Evolutionary conservation across 1,284 basidiomycete species (phyloP).

Genomic region (Sparassis latifolia): DNA sequence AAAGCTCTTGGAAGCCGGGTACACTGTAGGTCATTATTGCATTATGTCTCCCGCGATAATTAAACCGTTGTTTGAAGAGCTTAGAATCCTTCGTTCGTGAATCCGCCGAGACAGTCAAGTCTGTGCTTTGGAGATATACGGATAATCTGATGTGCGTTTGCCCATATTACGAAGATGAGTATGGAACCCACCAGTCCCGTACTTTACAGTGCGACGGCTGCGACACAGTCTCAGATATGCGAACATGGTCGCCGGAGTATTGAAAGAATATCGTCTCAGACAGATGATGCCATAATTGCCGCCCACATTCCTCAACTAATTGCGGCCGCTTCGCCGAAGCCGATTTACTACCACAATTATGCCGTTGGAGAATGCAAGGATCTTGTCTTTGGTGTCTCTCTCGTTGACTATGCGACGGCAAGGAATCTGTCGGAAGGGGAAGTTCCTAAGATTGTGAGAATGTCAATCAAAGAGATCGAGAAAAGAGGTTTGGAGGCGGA

Average conservation of each 20-base stretch:
- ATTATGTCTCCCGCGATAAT: background rate
- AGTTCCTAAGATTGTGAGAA: conserved; percentile 78
- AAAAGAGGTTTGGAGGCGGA: conserved; percentile 74
- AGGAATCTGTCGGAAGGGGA: conserved; percentile 70
- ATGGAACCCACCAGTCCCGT: background rate
- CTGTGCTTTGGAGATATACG: conserved; percentile 62
- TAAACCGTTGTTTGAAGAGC: conserved; percentile 42
- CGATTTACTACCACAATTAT: conserved; percentile 71
- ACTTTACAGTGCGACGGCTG: conserved; percentile 51
- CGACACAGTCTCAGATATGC: conserved; percentile 64
- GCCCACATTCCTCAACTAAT: conserved; percentile 52
- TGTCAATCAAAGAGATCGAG: conserved; percentile 86
- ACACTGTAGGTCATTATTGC: conserved; percentile 42
- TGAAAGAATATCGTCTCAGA: conserved; percentile 61
- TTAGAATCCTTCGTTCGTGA: conserved; percentile 78
- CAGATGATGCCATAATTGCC: conserved; percentile 56
- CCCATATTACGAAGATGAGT: conserved; percentile 1
- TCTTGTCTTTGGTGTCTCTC: conserved; percentile 87
- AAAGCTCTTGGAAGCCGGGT: conserved; percentile 80
- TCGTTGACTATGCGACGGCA: conserved; percentile 89
- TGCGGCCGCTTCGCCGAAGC: conserved; percentile 56
- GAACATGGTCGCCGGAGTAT: conserved; percentile 51
- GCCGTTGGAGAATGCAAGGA: conserved; percentile 85
- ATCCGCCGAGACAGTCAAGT: conserved; percentile 58
- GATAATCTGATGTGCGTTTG: conserved; percentile 66